phyloP scores from a whole-genome alignment of 768 basidiomycete species.

The Kwoniella sp. region DNA sequence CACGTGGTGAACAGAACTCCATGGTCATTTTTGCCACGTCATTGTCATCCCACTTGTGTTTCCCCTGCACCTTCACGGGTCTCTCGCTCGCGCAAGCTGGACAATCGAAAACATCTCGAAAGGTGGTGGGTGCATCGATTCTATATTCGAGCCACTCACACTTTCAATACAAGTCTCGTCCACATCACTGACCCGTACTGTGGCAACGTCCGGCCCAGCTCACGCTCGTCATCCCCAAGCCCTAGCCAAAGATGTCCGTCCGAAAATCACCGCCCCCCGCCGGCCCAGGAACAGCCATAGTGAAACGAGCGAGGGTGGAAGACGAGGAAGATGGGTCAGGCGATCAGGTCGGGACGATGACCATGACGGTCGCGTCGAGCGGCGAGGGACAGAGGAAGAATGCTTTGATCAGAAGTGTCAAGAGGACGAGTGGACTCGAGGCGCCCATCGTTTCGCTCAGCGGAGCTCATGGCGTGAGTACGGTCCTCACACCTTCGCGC shows the following conservation, averaged over 20 bases:
- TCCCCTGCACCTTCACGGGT: neutral
- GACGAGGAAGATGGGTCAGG: conserved; percentile 33
- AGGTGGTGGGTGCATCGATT: too few species aligned
- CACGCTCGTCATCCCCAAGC: neutral
- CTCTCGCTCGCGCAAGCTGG: neutral
- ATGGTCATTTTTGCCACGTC: too few species aligned
- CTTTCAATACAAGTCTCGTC: too few species aligned
- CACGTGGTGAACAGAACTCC: too few species aligned
- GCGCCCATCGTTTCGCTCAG: conserved; percentile 90
- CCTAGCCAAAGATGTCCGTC: conserved; percentile 40
- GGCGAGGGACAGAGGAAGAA: conserved; percentile 53
- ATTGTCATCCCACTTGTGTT: too few species aligned
- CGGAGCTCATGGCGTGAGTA: conserved; percentile 81
- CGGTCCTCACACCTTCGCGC: too few species aligned
- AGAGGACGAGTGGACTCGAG: conserved; percentile 87
- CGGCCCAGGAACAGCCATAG: conserved; percentile 43
- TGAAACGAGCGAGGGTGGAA: conserved; percentile 52
- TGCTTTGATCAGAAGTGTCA: conserved; percentile 70
- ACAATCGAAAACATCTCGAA: neutral
- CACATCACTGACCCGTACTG: too few species aligned
- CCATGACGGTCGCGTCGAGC: conserved; percentile 55
- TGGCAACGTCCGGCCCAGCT: too few species aligned
- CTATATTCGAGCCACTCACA: neutral
- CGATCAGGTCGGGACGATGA: conserved; percentile 45
- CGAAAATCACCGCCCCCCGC: conserved; percentile 50